These are phyloP conservation scores for Platanthera zijinensis DNA, from an alignment of 106 monocot species.

Conservation along the genomic window DNA sequence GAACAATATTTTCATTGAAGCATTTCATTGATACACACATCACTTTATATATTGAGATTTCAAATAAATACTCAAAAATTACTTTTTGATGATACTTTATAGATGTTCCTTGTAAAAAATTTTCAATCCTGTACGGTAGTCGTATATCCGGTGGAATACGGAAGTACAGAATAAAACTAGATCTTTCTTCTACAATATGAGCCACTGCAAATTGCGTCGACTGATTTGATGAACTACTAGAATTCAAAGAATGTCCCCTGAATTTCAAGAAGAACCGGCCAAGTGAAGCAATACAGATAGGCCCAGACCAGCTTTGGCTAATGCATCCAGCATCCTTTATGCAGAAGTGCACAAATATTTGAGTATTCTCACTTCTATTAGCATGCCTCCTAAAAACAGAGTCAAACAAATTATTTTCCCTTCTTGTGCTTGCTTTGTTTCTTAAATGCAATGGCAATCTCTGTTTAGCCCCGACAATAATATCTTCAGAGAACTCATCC, in stretches of 20 bases:
- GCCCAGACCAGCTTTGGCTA: slow-evolving; percentile 67
- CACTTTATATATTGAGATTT: not conserved
- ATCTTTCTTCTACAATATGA: slow-evolving; percentile 53
- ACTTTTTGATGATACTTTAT: slow-evolving; percentile 84
- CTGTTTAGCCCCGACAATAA: slow-evolving; percentile 30
- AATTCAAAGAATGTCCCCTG: slow-evolving; percentile 16
- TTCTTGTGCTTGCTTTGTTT: slow-evolving; percentile 17
- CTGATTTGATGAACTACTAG: slow-evolving; percentile 6
- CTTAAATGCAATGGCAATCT: slow-evolving; percentile 33
- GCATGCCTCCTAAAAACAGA: slow-evolving; percentile 45
- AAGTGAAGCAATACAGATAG: slow-evolving; percentile 77
- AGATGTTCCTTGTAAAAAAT: slow-evolving; percentile 41
- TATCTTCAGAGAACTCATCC: slow-evolving; percentile 35
- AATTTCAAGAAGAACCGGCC: slow-evolving; percentile 90
- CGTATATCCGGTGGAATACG: slow-evolving; percentile 36
- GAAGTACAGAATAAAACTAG: slow-evolving; percentile 60
- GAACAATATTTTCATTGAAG: slow-evolving; percentile 1
- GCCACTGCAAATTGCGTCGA: slow-evolving; percentile 45
- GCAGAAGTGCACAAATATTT: slow-evolving; percentile 60
- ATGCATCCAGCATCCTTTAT: slow-evolving; percentile 26
- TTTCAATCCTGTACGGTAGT: slow-evolving; percentile 82
- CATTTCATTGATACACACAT: not conserved
- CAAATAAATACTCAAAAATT: not conserved
- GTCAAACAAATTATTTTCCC: slow-evolving; percentile 38
- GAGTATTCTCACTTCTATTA: slow-evolving; percentile 34